Evolutionary conservation across 306 rosid species (phyloP), one percentile per base, ranked within the genome.

Genomic region (Dryas octopetala): DNA sequence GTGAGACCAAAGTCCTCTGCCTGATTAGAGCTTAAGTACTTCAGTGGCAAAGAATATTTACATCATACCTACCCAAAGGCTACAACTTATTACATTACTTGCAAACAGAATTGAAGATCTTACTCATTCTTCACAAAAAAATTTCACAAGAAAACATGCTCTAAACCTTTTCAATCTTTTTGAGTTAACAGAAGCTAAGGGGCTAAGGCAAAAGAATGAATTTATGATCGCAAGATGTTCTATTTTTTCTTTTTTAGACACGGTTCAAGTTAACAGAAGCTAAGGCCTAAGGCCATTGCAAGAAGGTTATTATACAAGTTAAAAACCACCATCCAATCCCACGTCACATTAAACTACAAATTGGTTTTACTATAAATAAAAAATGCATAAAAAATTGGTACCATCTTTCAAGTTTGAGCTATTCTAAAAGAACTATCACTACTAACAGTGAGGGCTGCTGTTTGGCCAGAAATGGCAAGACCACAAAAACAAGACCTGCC

Each of bases 401-500:
- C 66, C 13, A 5, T 46, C 23, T 63, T 55, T 10, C 44, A 1
- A 19, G 66, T 43, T 71, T 19, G 53, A 43, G 44, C 23, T 44
- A 23, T 57, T 55, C 44, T 44, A 43, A 57, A 57, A 58, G 45
- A 57, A 57, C 44, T 19, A 19, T 58, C 26, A 70, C 26, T 23
- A 14, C 66, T 48, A 32, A 45, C 66, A 7, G 51, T 60, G 26
- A 44, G 4, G 23, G 40, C 66, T 57, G 67, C 57, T 59, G 19
- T 26, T 58, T 15, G 41, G 64, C 64, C 63, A 44, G 75, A 9
- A 71, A 71, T 59, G 75, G 75, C 75, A 55, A 71, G 75, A 44
- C 75, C 75, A 71, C 64, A 70, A 44, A 19, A 55, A 23, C 54
- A 43, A 23, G 76, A 71, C 55, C 74, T 70, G 54, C 66, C 54